Evolutionary conservation across 2,329 filamentous ascomycete genomes (phyloP).

Genomic region (Arthroderma sp.): DNA sequence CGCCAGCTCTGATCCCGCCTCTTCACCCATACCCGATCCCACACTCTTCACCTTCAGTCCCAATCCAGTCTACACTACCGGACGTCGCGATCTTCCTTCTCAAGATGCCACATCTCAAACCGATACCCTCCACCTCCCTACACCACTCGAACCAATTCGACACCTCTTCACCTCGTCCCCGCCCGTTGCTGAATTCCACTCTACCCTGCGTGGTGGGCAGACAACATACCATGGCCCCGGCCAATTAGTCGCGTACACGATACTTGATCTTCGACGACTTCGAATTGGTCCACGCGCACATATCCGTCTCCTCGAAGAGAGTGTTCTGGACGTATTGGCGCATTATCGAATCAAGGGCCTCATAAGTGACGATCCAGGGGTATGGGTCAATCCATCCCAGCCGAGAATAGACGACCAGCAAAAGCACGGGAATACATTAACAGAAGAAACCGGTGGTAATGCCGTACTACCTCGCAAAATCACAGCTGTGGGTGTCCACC

Average conservation of each 20-base stretch:
- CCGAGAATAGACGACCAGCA: constrained; percentile 11
- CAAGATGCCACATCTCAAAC: constrained; percentile 18
- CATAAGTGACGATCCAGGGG: constrained; percentile 62
- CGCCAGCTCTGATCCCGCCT: constrained; percentile 12
- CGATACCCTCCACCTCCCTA: constrained; percentile 25
- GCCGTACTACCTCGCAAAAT: constrained; percentile 49
- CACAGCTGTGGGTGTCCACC: constrained; percentile 81
- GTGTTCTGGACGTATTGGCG: constrained; percentile 53
- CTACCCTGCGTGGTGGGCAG: constrained; percentile 72
- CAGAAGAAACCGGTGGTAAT: constrained; percentile 17
- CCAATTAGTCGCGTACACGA: constrained; percentile 82
- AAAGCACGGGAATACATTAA: not conserved
- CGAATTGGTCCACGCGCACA: constrained; percentile 60
- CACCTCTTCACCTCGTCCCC: constrained; percentile 14
- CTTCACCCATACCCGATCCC: constrained; percentile 43
- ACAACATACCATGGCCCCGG: constrained; percentile 93
- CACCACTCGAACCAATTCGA: constrained; percentile 25
- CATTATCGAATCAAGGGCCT: constrained; percentile 42
- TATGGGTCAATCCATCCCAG: constrained; percentile 48
- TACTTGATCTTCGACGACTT: constrained; percentile 65
- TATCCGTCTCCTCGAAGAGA: constrained; percentile 63
- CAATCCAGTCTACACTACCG: constrained; percentile 74
- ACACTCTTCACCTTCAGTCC: constrained; percentile 73
- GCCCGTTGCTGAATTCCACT: constrained; percentile 45
- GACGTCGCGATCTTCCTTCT: constrained; percentile 56